Base-by-base conservation (phyloP, 2,329 filamentous ascomycete genomes). In the Verticillium alfalfae region DNA sequence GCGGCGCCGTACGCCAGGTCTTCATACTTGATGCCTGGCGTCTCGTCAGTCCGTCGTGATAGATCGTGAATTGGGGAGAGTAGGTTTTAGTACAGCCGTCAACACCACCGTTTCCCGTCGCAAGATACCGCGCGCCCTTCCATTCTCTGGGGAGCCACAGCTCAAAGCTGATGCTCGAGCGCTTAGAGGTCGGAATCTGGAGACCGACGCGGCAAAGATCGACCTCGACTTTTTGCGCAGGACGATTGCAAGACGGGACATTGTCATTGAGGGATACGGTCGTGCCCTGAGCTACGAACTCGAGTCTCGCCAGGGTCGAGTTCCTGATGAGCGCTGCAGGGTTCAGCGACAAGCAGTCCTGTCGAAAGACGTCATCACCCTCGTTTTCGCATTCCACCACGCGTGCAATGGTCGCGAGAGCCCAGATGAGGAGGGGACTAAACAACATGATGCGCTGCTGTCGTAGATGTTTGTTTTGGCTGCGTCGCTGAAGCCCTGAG, bases 21-120 rank as follows among this genome's bases (percentile, higher is more conserved):
- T 56, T 76, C 72, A 61, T 81, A 81, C 63, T 78, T 71, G 56
- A 83, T 79, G 64, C 68, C 69, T 70, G 9, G 5, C n/a, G 18
- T 41, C 39, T 41, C 39, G 16, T 26, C 16, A 22, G 56, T 26
- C 22, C 34, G 34, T 7, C 26, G 1, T 18, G 12, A 6, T 1
- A 7, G 2, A 22, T 45, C 9, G 26, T 58, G n/a, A 34, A 26
- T 58, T 16, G 58, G 26, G 41, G 13, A 62, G 2, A 16, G 54
- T 39, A 2, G 57, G 26, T 8, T 15, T n/a, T 57, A 67, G 57
- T 22, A 71, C 81, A 81, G 18, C 80, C 81, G 45, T 75, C 74
- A 13, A 83, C 67, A 2, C 81, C 81, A 4, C 79, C 80, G 54
- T 83, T 83, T 1, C 80, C 81, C 0, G 78, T 80, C 31, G 74